phyloP scores from a whole-genome alignment of 768 basidiomycete species.

The Leccinum barrowsii region DNA sequence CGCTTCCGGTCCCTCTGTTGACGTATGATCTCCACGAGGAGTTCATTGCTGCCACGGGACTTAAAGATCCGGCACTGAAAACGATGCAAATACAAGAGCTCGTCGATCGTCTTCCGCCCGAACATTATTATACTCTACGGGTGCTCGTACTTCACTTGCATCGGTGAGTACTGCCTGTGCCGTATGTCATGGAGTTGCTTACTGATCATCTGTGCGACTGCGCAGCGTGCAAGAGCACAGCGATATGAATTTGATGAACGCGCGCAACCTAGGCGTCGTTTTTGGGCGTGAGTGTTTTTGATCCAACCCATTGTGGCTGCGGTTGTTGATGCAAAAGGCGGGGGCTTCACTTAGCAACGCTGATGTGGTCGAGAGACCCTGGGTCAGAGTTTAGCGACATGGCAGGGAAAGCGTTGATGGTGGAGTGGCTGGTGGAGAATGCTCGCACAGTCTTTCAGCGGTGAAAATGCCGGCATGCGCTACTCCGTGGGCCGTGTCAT shows the following conservation, averaged over 20 bases:
- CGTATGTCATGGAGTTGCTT: not conserved
- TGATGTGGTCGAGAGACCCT: slow-evolving; percentile 87
- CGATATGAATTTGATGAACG: slow-evolving; percentile 87
- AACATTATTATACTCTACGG: slow-evolving; percentile 84
- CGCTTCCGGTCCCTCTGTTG: slow-evolving; percentile 86
- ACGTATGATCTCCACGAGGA: slow-evolving; percentile 90
- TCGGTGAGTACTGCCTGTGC: slow-evolving; percentile 45
- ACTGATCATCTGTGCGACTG: slow-evolving; percentile 1
- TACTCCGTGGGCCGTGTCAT: not conserved
- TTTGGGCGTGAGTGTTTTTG: slow-evolving; percentile 81
- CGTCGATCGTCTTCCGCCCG: slow-evolving; percentile 73
- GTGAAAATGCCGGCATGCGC: slow-evolving; percentile 1
- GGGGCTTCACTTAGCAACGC: slow-evolving; percentile 59
- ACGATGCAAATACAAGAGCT: slow-evolving; percentile 59
- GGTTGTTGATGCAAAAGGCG: not conserved
- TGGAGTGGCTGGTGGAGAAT: slow-evolving; percentile 95
- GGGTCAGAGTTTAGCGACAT: slow-evolving; percentile 94
- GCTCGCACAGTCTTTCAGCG: slow-evolving; percentile 51
- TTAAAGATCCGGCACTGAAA: slow-evolving; percentile 61
- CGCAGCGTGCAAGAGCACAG: slow-evolving; percentile 58
- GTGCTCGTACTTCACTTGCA: slow-evolving; percentile 85
- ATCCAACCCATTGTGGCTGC: not conserved
- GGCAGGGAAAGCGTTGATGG: slow-evolving; percentile 89
- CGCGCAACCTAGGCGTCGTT: slow-evolving; percentile 93
- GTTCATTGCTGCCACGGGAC: slow-evolving; percentile 74